These are phyloP conservation scores for Paragyromitra xinjiangensis DNA, from an alignment of 495 filamentous ascomycete genomes.

Conservation along the genomic window DNA sequence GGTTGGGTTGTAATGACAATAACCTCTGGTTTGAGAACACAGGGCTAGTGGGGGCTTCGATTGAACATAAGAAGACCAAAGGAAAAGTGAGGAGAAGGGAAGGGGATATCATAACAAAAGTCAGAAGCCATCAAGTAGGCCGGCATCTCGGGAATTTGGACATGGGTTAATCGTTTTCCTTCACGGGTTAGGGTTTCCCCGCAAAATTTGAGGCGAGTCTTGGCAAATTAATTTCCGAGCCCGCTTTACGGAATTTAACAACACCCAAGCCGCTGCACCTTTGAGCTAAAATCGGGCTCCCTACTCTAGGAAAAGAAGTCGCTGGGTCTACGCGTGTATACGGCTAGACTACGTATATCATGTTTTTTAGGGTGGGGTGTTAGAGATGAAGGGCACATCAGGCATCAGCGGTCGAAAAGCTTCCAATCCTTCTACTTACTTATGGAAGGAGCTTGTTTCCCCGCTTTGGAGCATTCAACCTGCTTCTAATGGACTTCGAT, in stretches of 20 bases:
- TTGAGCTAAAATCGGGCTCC: neutral
- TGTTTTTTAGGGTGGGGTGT: neutral
- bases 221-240: conserved; percentile 3
- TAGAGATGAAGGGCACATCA: neutral
- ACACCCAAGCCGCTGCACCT: neutral
- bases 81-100: neutral
- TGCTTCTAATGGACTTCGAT: neutral
- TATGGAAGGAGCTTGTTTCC: neutral
- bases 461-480: neutral
- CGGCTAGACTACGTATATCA: neutral
- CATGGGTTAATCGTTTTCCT: neutral
- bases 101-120: neutral
- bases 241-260: neutral
- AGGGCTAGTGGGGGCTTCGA: neutral
- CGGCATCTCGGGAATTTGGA: neutral
- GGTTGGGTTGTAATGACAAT: neutral
- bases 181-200: conserved; percentile 14
- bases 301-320: neutral
- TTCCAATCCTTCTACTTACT: neutral
- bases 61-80: neutral
- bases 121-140: neutral
- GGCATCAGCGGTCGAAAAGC: neutral
- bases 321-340: neutral
- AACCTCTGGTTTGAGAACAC: neutral
- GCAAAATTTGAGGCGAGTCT: conserved; percentile 1